Evolutionary conservation across 192 early-diverging fungal species (phyloP).

Genomic region (Ambispora gerdemannii): DNA sequence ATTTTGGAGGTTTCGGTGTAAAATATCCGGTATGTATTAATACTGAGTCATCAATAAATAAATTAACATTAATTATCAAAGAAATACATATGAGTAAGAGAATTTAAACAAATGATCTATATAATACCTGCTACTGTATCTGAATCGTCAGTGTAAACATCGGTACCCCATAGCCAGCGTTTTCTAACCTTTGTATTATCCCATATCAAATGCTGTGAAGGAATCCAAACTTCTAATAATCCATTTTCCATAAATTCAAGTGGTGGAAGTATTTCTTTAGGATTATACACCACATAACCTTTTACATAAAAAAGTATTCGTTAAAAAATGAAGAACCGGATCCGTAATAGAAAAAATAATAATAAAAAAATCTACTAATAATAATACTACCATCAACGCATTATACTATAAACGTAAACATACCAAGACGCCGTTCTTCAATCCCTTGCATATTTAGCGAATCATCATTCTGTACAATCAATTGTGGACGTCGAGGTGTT

Average conservation of each 20-base stretch:
- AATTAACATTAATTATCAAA: no score
- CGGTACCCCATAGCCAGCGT: slow-evolving; percentile 78
- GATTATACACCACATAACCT: slow-evolving; percentile 50
- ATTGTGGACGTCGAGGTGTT: slow-evolving; percentile 19
- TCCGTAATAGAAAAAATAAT: no score
- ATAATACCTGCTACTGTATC: slow-evolving; percentile 75
- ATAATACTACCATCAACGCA: not conserved
- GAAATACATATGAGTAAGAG: no score
- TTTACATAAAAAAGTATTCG: slow-evolving; percentile 3
- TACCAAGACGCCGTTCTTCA: slow-evolving; percentile 37
- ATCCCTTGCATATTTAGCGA: slow-evolving; percentile 34
- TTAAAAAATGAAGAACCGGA: no score
- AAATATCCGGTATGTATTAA: slow-evolving; percentile 43
- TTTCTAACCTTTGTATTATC: slow-evolving; percentile 59
- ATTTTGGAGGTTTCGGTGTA: slow-evolving; percentile 26
- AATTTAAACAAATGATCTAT: not conserved
- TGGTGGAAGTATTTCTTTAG: slow-evolving; percentile 43
- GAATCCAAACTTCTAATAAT: slow-evolving; percentile 62
- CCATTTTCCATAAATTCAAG: slow-evolving; percentile 52
- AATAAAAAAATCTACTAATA: not conserved
- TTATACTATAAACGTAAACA: not conserved
- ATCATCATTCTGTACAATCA: slow-evolving; percentile 40
- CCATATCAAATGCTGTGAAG: slow-evolving; percentile 61
- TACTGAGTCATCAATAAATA: no score
- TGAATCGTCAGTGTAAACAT: slow-evolving; percentile 81